Evolutionary conservation across 805 yeast genomes (phyloP).

Genomic region (Metschnikowia borealis): DNA sequence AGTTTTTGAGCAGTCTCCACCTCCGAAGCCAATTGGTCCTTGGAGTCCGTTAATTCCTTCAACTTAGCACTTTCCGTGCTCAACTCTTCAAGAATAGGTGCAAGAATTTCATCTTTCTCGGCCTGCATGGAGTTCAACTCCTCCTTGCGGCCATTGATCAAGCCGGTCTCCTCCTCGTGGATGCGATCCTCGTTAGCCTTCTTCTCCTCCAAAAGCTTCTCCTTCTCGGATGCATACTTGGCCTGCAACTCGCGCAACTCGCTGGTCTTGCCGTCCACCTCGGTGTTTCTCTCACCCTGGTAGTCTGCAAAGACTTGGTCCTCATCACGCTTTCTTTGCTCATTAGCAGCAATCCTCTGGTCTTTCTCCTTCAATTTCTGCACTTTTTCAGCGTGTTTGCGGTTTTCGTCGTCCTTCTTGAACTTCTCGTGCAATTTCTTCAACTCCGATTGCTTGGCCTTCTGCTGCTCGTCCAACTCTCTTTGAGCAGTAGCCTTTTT

Average conservation of each 20-base stretch:
- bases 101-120: constrained; percentile 50
- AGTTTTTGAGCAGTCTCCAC: constrained; percentile 41
- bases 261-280: constrained; percentile 24
- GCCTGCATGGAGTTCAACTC: constrained; percentile 48
- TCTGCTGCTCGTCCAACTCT: constrained; percentile 37
- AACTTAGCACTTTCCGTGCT: constrained; percentile 47
- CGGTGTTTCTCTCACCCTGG: constrained; percentile 28
- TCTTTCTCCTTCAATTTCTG: constrained; percentile 36
- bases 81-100: constrained; percentile 53
- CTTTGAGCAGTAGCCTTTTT: constrained; percentile 70
- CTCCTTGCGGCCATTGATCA: constrained; percentile 41
- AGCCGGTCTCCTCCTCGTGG: constrained; percentile 40
- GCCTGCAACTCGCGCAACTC: constrained; percentile 36
- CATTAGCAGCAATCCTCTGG: constrained; percentile 29
- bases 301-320: constrained; percentile 26
- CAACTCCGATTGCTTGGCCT: constrained; percentile 34
- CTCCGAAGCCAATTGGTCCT: constrained; percentile 43
- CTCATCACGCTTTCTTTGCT: constrained; percentile 29
- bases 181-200: constrained; percentile 44
- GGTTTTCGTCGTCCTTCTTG: constrained; percentile 22
- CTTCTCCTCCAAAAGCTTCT: constrained; percentile 43
- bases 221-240: constrained; percentile 38
- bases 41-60: constrained; percentile 45
- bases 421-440: constrained; percentile 28
- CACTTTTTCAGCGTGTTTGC: constrained; percentile 29